Evolutionary conservation across 2,329 filamentous ascomycete genomes (phyloP), one percentile per base, ranked within the genome.

Genomic region (Macrophomina tecta): DNA sequence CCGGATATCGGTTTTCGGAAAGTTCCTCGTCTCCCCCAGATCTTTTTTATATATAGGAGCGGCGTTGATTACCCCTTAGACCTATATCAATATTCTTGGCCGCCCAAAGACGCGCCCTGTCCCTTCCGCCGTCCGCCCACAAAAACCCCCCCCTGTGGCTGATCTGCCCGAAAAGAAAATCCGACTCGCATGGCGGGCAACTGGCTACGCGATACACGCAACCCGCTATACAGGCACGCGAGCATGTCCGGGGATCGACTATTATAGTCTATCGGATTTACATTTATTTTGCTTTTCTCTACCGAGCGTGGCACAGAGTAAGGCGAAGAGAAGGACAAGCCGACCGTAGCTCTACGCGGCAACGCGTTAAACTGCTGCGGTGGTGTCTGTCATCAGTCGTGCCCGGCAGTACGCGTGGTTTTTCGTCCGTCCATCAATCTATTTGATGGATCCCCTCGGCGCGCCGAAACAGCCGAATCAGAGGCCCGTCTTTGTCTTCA

Each of bases 41-140:
- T 62, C 45, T 8, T 62, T 45, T 49, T 49, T 28, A 62, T 62
- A 62, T 62, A 49, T 62, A 49, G 58, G 40, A 38, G 34, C 58
- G 58, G 58, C 58, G 58, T 18, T 62, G 58, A 36, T 36, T 62
- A 51, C 58, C 58, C 58, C 58, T 62, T 62, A 49, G 45, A 49
- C 58, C 45, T 49, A 49, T 62, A 49, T 62, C 58, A 62, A 62
- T 62, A 62, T 36, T 49, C 45, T 62, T 49, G 45, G 45, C 58
- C n/a, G 34, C 40, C 18, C 28, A 40, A 34, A 38, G 23, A 23
- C 23, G 23, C 23, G 23, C 23, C 23, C 23, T 23, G 23, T 23
- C 23, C 23, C 23, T 23, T 23, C 23, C 23, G 23, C 23, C 23
- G 23, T 23, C 23, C 23, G 23, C 23, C 23, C 23, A 23, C 23